Conservation (phyloP, 495 filamentous ascomycete genomes). For the Annulohypoxylon nitens region DNA sequence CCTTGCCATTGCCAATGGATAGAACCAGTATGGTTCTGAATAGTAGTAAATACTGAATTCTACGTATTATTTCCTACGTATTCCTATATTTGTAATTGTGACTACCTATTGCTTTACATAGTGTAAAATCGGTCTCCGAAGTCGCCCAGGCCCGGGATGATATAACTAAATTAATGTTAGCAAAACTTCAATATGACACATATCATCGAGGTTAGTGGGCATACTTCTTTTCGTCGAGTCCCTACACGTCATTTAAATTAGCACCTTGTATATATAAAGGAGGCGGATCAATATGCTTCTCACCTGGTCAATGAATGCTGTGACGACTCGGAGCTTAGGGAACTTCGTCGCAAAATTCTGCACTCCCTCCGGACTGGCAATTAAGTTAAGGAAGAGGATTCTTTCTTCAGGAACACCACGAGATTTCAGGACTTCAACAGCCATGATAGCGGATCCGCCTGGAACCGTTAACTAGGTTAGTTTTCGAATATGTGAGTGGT, state of each 20-base stretch:
- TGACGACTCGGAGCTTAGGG: conserved; percentile 92
- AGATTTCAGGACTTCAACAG: conserved; percentile 89
- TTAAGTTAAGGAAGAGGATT: conserved; percentile 95
- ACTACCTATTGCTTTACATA: conserved; percentile 65
- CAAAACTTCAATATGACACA: conserved; percentile 16
- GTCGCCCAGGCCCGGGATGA: conserved; percentile 93
- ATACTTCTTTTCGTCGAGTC: conserved; percentile 96
- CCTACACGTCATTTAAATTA: conserved; percentile 58
- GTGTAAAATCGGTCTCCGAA: conserved; percentile 98
- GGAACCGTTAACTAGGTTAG: conserved; percentile 28
- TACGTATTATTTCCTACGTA: conserved; percentile 20
- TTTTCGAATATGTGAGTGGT: conserved; percentile 31
- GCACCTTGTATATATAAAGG: conserved; percentile 14
- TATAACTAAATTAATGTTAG: conserved; percentile 75
- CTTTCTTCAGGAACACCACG: conserved; percentile 93
- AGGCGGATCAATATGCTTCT: conserved; percentile 16
- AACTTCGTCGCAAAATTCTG: conserved; percentile 90
- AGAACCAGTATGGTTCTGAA: conserved; percentile 1
- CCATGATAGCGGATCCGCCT: conserved; percentile 97
- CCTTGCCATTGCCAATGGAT: background rate
- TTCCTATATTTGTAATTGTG: conserved; percentile 41
- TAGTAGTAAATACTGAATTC: conserved; percentile 17
- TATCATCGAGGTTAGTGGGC: conserved; percentile 41
- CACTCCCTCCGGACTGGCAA: conserved; percentile 94
- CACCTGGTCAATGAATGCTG: conserved; percentile 91